A percentile compares a stretch with the other conserved stretches of the same genome.
Evolutionary conservation across 2,329 filamentous ascomycete genomes (phyloP).

Genomic region (Claviceps sp.): DNA sequence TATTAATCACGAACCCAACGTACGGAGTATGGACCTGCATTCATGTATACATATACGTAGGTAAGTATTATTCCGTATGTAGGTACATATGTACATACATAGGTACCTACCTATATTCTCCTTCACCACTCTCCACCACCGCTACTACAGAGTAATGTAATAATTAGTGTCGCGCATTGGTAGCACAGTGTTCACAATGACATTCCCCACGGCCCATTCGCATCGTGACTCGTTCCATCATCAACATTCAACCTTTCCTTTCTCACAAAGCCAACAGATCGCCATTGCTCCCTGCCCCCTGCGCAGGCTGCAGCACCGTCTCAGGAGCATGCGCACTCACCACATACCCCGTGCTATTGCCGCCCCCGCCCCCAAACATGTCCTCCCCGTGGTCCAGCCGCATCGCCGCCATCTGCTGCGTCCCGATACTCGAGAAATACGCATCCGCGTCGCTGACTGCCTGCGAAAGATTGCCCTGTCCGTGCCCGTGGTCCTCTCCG

Average conservation of each 20-base stretch:
- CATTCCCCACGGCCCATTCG: neutral
- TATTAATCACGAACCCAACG: too few relatives aligned
- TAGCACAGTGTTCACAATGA: neutral
- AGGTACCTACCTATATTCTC: neutral
- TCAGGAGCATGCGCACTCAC: conserved; percentile 74
- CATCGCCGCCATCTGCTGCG: conserved; percentile 60
- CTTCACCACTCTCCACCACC: neutral
- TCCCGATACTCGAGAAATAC: conserved; percentile 73
- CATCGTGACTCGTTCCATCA: neutral
- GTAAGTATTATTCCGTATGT: too few relatives aligned
- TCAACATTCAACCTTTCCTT: neutral
- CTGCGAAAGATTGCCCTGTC: conserved; percentile 42
- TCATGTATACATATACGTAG: too few relatives aligned
- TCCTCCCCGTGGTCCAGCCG: conserved; percentile 50
- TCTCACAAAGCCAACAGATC: conserved; percentile 53
- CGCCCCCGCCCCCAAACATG: conserved; percentile 45
- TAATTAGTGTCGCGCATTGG: neutral
- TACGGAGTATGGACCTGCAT: too few relatives aligned
- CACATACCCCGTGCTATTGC: conserved; percentile 45
- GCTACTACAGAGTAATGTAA: too few relatives aligned
- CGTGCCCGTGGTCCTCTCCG: conserved; percentile 15
- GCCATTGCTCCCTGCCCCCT: conserved; percentile 50
- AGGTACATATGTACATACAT: too few relatives aligned
- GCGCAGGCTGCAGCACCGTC: conserved; percentile 57
- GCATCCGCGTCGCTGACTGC: conserved; percentile 77